phyloP scores from a whole-genome alignment of 768 basidiomycete species.

The Tylopilus sp. region DNA sequence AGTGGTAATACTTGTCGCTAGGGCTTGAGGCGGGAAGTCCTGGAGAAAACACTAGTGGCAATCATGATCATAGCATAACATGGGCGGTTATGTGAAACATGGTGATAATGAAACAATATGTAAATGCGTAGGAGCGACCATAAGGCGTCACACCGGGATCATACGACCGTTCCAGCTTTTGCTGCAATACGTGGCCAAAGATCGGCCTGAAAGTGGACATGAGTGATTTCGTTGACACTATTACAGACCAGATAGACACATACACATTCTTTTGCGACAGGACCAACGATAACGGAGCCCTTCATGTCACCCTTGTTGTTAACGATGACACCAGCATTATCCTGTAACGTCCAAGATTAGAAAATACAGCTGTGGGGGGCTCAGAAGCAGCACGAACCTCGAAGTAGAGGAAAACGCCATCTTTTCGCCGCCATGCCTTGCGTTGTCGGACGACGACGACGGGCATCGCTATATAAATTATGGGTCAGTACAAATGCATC shows the following conservation, averaged over 20 bases:
- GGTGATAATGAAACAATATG: slow-evolving; percentile 1
- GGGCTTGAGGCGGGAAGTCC: neutral
- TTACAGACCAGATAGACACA: slow-evolving; percentile 29
- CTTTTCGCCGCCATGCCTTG: slow-evolving; percentile 96
- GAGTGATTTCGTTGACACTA: neutral
- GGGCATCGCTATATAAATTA: slow-evolving; percentile 74
- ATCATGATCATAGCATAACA: slow-evolving; percentile 23
- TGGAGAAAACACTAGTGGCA: neutral
- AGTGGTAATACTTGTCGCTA: neutral
- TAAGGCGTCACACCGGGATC: slow-evolving; percentile 28
- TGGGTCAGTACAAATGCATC: slow-evolving; percentile 4
- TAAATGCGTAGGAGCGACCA: slow-evolving; percentile 11
- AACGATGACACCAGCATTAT: slow-evolving; percentile 96
- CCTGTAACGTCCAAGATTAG: slow-evolving; percentile 39
- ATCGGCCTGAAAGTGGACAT: slow-evolving; percentile 71
- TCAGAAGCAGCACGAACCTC: slow-evolving; percentile 49
- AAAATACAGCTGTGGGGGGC: neutral
- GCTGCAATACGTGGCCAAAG: slow-evolving; percentile 99
- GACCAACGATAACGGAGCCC: slow-evolving; percentile 94
- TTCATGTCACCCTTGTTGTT: slow-evolving; percentile 99
- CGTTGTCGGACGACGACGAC: slow-evolving; percentile 96
- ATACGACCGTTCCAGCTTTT: slow-evolving; percentile 98
- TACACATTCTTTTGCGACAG: slow-evolving; percentile 99
- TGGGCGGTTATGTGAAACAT: slow-evolving; percentile 16
- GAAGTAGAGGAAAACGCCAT: slow-evolving; percentile 99